phyloP scores from a whole-genome alignment of 1,284 basidiomycete genomes.

The Flammula alnicola region DNA sequence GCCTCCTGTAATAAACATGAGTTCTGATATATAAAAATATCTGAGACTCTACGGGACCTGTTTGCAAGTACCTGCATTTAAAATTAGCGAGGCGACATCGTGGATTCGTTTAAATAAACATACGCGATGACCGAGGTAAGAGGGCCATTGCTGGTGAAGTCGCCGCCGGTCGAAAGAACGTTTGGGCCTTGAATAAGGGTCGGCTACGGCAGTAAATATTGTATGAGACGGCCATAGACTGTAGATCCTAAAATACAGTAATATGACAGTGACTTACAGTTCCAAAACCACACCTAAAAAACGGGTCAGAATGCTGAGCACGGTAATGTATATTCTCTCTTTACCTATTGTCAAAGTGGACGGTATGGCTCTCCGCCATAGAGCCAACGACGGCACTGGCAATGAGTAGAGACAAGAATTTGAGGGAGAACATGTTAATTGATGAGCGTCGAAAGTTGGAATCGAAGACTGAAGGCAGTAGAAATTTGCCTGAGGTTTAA shows the following conservation, averaged over 20 bases:
- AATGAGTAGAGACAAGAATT: slow-evolving; percentile 20
- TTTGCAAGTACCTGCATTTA: slow-evolving; percentile 40
- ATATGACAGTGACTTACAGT: slow-evolving; percentile 14
- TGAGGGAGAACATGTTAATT: slow-evolving; percentile 24
- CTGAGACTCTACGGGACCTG: too few species aligned
- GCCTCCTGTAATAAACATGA: slow-evolving; percentile 18
- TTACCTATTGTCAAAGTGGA: slow-evolving; percentile 36
- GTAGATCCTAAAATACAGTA: too few species aligned
- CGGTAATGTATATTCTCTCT: neutral
- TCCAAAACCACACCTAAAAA: slow-evolving; percentile 21
- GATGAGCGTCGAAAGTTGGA: too few species aligned
- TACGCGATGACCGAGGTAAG: slow-evolving; percentile 43
- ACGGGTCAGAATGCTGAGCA: neutral
- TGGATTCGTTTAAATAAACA: slow-evolving; percentile 16
- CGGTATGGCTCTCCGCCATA: slow-evolving; percentile 32
- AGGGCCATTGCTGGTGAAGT: slow-evolving; percentile 40
- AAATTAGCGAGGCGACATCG: neutral
- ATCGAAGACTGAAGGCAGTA: too few species aligned
- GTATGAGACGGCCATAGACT: neutral
- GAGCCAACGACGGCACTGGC: slow-evolving; percentile 19
- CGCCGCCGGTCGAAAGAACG: slow-evolving; percentile 35
- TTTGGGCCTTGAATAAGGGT: slow-evolving; percentile 31
- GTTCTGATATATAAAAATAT: too few species aligned
- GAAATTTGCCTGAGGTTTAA: too few species aligned
- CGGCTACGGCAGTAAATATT: slow-evolving; percentile 23